Conservation (phyloP, 2,329 filamentous ascomycete species). For the Fusarium sp. region DNA sequence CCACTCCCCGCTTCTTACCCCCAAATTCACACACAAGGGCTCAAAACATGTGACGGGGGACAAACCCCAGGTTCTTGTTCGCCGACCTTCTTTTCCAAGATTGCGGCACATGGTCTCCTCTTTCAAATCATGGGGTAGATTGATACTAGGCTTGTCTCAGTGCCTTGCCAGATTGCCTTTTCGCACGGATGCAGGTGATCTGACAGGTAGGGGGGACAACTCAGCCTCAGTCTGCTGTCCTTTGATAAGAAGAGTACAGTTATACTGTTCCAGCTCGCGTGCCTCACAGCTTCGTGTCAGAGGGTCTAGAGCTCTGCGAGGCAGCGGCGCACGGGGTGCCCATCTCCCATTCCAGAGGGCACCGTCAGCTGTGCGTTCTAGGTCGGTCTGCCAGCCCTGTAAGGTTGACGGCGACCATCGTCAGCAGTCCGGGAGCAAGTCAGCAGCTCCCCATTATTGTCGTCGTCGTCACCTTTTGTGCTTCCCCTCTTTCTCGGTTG, state of each 20-base stretch:
- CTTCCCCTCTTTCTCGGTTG: constrained; percentile 3
- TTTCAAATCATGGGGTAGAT: constrained; percentile 33
- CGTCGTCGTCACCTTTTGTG: neutral
- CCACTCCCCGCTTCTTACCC: neutral
- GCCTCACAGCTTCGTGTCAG: constrained; percentile 9
- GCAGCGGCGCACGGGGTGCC: constrained; percentile 10
- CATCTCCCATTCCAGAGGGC: constrained; percentile 12
- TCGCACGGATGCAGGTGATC: constrained; percentile 30
- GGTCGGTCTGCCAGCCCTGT: constrained; percentile 10
- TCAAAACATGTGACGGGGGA: constrained; percentile 17
- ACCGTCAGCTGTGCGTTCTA: constrained; percentile 28
- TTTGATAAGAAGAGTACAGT: neutral
- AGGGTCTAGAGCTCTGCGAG: constrained; percentile 22
- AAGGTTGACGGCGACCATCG: constrained; percentile 9
- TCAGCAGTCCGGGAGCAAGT: constrained; percentile 15
- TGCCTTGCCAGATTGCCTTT: constrained; percentile 14
- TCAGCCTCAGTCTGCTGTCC: neutral
- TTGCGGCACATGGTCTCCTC: constrained; percentile 28
- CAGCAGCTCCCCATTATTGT: constrained; percentile 6
- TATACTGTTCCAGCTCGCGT: neutral
- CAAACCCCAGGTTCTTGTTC: constrained; percentile 8
- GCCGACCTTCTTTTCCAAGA: neutral
- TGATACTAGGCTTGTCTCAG: constrained; percentile 25
- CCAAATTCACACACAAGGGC: neutral
- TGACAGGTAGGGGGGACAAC: neutral